Base-by-base conservation (phyloP, 495 filamentous ascomycete species). In the Penicillium argentinense region DNA sequence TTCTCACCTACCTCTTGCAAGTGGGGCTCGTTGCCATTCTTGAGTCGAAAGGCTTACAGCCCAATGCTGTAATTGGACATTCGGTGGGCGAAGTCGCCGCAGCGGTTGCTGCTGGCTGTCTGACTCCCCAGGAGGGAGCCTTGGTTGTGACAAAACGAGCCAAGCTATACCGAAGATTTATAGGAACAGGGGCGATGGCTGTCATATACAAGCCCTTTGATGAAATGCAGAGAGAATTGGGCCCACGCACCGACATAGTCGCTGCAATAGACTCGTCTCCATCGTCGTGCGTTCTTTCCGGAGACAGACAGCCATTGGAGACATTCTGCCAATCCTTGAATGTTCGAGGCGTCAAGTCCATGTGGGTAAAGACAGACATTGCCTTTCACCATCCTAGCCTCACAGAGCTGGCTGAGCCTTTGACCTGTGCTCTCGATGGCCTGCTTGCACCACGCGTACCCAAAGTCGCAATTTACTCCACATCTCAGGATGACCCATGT, bases 141-240 rank as follows among this genome's bases (percentile, higher is more conserved):
- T 6, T 67, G 4, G 38, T 73, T 24, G 63, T 71, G 16, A 54
- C 56, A 5, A 53, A 54, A 9, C 50, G 72, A 23, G 64, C 71
- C 0, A 42, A 43, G 4, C 50, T 75, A 9, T 75, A 73, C 34
- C 48, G 54, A 1, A 14, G 52, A 11, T 62, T 75, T 13, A 68
- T 58, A 49, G 78, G 81, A 13, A 62, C 75, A 17, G 64, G 72
- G 0, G 75, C 71, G 22, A 81, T 84, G 69, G 60, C 75, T 12
- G 61, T 82, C 1, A 76, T 80, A 3, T 9, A 30, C 3, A 30
- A n/a, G 11, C 11, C 28, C 3, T 12, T n/a, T 30, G 5, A 12
- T 4, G 4, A 30, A 4, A n/a, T 30, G 5, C 11, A n/a, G 4
- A 8, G 11, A 6, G 28, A 30, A 12, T 5, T 30, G 11, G 5